Evolutionary conservation across 345 rosid species (phyloP).

Genomic region (Sonneratia alba): DNA sequence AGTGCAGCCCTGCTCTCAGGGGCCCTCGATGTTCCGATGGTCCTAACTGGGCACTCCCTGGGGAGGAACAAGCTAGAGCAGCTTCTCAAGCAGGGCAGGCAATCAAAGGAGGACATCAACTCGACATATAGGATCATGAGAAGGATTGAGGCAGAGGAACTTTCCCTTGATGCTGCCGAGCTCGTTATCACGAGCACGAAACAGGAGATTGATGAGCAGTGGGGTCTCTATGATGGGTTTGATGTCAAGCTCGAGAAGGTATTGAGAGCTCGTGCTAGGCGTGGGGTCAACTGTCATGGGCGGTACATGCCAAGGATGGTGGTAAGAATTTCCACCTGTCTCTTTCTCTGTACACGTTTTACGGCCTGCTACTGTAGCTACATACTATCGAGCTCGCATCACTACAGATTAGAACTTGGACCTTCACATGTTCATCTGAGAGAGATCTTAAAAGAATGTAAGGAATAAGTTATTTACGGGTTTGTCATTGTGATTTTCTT

Average conservation of each 20-base stretch:
- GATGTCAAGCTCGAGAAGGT: constrained; percentile 96
- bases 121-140: constrained; percentile 87
- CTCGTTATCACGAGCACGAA: constrained; percentile 90
- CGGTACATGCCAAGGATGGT: constrained; percentile 95
- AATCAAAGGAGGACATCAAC: constrained; percentile 81
- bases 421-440: background rate
- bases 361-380: background rate
- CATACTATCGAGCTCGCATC: background rate
- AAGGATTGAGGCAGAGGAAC: constrained; percentile 93
- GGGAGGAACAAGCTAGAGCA: constrained; percentile 89
- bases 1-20: constrained; percentile 89
- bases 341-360: background rate
- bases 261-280: constrained; percentile 85
- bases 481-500: background rate
- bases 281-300: constrained; percentile 89
- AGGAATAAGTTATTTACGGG: background rate
- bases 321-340: constrained; percentile 27
- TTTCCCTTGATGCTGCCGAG: constrained; percentile 91
- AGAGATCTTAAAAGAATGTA: background rate
- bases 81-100: constrained; percentile 90
- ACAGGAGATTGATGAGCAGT: constrained; percentile 95
- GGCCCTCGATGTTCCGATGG: constrained; percentile 96
- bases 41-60: constrained; percentile 90
- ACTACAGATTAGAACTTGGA: background rate
- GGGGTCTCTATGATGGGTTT: constrained; percentile 98